Evolutionary conservation across 2,329 filamentous ascomycete species (phyloP).

Genomic region (Aspergillus felis): DNA sequence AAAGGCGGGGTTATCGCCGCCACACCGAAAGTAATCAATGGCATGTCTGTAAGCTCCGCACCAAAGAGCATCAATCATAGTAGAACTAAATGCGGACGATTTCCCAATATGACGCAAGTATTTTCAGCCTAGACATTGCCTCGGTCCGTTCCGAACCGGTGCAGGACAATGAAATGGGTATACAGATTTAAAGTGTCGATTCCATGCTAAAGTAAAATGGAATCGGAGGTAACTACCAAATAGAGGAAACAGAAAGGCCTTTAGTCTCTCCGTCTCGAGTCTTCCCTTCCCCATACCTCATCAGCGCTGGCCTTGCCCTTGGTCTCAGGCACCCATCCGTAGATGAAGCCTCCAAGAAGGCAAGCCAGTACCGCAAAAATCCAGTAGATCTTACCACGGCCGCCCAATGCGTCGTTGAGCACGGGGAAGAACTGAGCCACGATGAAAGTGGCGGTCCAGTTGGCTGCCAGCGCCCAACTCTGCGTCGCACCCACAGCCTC

Average conservation of each 20-base stretch:
- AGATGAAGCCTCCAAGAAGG: conserved; percentile 68
- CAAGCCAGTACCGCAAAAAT: conserved; percentile 76
- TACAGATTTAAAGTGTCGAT: neutral
- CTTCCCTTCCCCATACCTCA: conserved; percentile 78
- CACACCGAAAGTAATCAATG: neutral
- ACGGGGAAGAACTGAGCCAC: conserved; percentile 95
- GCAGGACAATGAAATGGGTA: neutral
- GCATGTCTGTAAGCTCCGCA: too few relatives aligned
- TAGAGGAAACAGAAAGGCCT: neutral
- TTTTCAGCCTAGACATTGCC: neutral
- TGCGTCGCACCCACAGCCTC: conserved; percentile 91
- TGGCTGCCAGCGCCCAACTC: conserved; percentile 79
- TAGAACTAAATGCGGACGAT: neutral
- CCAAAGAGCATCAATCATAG: neutral
- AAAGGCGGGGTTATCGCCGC: neutral
- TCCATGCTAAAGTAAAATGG: neutral
- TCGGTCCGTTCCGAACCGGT: neutral
- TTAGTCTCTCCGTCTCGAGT: conserved; percentile 32
- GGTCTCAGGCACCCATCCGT: conserved; percentile 76
- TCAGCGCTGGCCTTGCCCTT: conserved; percentile 78
- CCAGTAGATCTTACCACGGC: conserved; percentile 81
- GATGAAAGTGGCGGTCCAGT: conserved; percentile 85
- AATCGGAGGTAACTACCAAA: neutral
- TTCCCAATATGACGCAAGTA: neutral
- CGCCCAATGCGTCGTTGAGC: conserved; percentile 71